These are phyloP conservation scores for Stephania japonica DNA, from an alignment of 164 flowering plant genomes.

Conservation along the genomic window DNA sequence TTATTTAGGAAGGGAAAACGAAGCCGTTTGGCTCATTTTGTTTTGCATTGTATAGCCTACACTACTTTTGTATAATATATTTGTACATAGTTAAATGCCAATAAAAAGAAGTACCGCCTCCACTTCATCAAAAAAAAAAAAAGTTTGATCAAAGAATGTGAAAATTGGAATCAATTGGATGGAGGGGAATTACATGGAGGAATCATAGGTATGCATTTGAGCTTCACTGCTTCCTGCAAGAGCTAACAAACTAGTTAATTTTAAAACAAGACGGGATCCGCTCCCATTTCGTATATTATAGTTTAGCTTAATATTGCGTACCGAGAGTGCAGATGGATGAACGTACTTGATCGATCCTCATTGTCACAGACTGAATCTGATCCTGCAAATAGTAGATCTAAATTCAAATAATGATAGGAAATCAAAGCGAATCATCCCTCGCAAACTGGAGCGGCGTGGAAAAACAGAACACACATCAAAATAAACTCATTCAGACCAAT, in stretches of 20 bases:
- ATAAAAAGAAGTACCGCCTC: no score
- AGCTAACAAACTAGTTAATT: not conserved
- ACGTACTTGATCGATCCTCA: constrained; percentile 1
- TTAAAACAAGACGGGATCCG: not conserved
- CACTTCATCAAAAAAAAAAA: no score
- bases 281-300: not conserved
- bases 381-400: not conserved
- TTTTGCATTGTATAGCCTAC: no score
- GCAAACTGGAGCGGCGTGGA: not conserved
- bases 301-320: not conserved
- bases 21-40: no score
- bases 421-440: not conserved
- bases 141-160: no score
- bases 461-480: not conserved
- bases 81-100: no score
- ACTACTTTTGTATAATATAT: no score
- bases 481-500: not conserved
- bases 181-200: constrained; percentile 17
- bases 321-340: not conserved
- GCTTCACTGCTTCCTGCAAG: constrained; percentile 28
- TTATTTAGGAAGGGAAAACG: not conserved
- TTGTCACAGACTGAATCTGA: not conserved
- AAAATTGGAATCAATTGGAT: no score
- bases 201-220: constrained; percentile 21
- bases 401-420: not conserved